A percentile compares a stretch with the other conserved stretches of the same genome.
Evolutionary conservation across 768 basidiomycete genomes (phyloP).

Genomic region (Favolaschia claudopus): DNA sequence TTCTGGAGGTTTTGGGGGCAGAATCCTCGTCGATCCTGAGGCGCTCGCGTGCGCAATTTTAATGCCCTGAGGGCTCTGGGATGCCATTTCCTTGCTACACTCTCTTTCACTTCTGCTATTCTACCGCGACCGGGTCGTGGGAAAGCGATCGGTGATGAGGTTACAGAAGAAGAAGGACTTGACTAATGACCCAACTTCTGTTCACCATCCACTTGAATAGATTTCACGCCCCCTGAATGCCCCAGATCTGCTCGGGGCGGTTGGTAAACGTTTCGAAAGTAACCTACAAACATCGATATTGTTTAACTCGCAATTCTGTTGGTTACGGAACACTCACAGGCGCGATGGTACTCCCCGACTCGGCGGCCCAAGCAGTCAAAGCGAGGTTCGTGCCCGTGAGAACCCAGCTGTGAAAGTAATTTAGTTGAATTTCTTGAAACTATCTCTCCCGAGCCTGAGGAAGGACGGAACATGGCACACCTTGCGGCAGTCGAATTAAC

Average conservation of each 20-base stretch:
- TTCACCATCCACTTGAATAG: too few species aligned
- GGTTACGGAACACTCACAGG: not conserved
- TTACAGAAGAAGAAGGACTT: too few species aligned
- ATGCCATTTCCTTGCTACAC: conserved; percentile 1
- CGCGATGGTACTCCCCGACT: conserved; percentile 8
- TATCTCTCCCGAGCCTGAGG: not conserved
- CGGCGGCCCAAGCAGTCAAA: conserved; percentile 4
- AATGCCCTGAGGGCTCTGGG: not conserved
- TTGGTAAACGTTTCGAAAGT: conserved; percentile 12
- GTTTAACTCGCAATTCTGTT: not conserved
- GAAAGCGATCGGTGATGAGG: too few species aligned
- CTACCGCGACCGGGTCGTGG: not conserved
- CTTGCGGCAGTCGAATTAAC: not conserved
- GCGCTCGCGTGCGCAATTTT: too few species aligned
- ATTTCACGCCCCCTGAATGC: too few species aligned
- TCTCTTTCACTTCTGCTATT: not conserved
- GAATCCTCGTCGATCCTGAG: too few species aligned
- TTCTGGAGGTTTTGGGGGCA: too few species aligned
- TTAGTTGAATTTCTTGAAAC: not conserved
- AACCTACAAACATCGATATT: conserved; percentile 1
- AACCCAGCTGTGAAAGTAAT: too few species aligned
- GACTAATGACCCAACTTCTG: too few species aligned
- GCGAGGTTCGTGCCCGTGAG: too few species aligned
- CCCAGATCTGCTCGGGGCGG: conserved; percentile 7
- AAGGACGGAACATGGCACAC: not conserved